Conservation (phyloP, 1,284 basidiomycete genomes). For the Ganoderma sp. region DNA sequence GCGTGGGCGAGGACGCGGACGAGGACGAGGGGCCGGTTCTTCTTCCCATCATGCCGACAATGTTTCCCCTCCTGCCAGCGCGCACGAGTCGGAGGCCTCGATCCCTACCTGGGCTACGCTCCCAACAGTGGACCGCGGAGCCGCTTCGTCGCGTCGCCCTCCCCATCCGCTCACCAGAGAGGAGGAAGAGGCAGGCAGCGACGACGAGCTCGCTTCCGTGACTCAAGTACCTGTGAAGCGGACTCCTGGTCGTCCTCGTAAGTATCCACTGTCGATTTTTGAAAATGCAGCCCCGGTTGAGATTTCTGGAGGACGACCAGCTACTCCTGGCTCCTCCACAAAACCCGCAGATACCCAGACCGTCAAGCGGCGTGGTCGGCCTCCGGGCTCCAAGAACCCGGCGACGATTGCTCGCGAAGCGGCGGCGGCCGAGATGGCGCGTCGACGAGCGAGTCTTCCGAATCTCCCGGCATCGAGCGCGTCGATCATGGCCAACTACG, state of each 20-base stretch:
- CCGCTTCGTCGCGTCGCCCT: not conserved
- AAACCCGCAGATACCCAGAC: not conserved
- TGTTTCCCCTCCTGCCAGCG: not conserved
- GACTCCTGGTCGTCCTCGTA: constrained; percentile 20
- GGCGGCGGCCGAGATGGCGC: constrained; percentile 2
- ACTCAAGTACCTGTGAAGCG: constrained; percentile 8
- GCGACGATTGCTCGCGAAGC: constrained; percentile 24
- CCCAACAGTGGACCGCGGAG: not conserved
- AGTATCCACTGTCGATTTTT: constrained; percentile 15
- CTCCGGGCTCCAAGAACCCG: constrained; percentile 28
- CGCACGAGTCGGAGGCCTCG: not conserved
- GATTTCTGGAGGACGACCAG: not conserved
- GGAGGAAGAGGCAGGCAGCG: not conserved
- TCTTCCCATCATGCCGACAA: constrained; percentile 2
- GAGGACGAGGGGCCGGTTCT: constrained; percentile 9
- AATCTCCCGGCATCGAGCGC: constrained; percentile 7
- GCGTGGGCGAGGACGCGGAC: constrained; percentile 8
- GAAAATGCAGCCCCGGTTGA: not conserved
- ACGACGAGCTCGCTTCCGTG: constrained; percentile 1
- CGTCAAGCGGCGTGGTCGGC: constrained; percentile 22
- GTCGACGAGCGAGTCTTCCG: not conserved
- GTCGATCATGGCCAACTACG: constrained; percentile 1
- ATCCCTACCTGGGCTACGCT: constrained; percentile 5
- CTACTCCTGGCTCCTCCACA: not conserved
- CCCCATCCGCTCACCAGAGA: not conserved